Conservation (phyloP, 148 eudicot genomes). For the Arctostaphylos glauca region DNA sequence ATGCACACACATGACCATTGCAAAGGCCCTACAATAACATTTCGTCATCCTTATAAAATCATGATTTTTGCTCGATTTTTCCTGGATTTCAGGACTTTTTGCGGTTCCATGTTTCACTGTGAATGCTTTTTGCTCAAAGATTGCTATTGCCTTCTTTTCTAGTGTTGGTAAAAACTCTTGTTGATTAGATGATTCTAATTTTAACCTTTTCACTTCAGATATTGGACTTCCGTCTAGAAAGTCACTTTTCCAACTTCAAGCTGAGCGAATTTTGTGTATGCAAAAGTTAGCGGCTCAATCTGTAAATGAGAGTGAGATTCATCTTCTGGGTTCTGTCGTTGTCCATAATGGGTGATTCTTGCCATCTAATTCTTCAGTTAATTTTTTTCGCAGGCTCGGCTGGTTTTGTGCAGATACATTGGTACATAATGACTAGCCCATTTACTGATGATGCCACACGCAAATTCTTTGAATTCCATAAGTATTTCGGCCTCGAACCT, state of each 20-base stretch:
- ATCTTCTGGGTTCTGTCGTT: neutral
- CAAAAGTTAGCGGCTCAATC: slow-evolving; percentile 84
- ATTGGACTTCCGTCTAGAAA: slow-evolving; percentile 98
- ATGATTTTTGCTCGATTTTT: neutral
- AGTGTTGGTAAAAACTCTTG: neutral
- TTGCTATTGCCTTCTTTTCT: neutral
- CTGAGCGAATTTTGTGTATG: slow-evolving; percentile 83
- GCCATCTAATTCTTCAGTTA: slow-evolving; percentile 26
- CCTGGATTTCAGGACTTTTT: neutral
- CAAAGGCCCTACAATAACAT: neutral
- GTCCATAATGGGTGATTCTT: neutral
- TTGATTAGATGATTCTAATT: slow-evolving; percentile 2
- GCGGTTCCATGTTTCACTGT: neutral
- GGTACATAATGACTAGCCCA: slow-evolving; percentile 99
- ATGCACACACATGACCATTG: neutral
- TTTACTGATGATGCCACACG: slow-evolving; percentile 85
- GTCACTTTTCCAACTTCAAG: slow-evolving; percentile 98
- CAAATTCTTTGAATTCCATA: slow-evolving; percentile 73
- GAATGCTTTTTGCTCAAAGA: neutral
- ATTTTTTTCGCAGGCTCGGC: slow-evolving; percentile 47
- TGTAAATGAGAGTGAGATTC: slow-evolving; percentile 63
- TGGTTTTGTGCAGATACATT: slow-evolving; percentile 55
- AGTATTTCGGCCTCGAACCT: slow-evolving; percentile 88
- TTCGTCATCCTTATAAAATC: neutral
- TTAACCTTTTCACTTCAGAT: slow-evolving; percentile 42